Evolutionary conservation across 2,329 filamentous ascomycete genomes (phyloP), one percentile per base, ranked within the genome.

Genomic region (Davidsoniella australis): DNA sequence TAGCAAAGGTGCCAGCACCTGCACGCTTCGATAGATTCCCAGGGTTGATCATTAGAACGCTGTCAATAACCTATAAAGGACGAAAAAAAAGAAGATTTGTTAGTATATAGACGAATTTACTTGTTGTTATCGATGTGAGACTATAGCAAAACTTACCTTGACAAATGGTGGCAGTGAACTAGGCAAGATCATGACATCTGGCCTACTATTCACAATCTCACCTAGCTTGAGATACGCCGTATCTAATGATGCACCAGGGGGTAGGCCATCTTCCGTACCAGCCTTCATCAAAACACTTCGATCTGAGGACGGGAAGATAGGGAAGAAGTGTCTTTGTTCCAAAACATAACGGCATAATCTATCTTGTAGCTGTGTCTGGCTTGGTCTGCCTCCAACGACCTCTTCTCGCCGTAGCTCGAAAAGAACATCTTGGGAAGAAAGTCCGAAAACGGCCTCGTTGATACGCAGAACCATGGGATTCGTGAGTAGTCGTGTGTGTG

Each of bases 391-490:
- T 12, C 51, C 43, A 3, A 49, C 20, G 6, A 77, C 61, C 62
- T 94, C 86, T 58, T 89, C 81, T 23, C 73, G 69, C n/a, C 80
- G 73, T 47, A 95, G 66, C 64, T 95, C 86, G 54, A 78, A 87
- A 1, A 98, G 70, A 3, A 86, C 68, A 60, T 98, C 91, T 58
- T 94, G 83, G 0, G 80, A 82, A 23, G 82, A 87, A 57, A 95
- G 73, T 4, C 84, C 87, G 23, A 95, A 65, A 1, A 89, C 73
- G 41, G 81, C 74, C 64, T 96, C 91, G 64, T 98, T 98, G 55
- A 96, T 70, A 5, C 78, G 85, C 2, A 96, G 65, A 7, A 84
- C 86, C 71, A 93, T 89, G 1, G 91, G 91, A 60, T 96, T 96
- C 2, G 87, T 85, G 14, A 95, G 76, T 57, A 93, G 75, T 49